Base-by-base conservation (phyloP, 2,329 filamentous ascomycete genomes). In the Aspergillus sp. region DNA sequence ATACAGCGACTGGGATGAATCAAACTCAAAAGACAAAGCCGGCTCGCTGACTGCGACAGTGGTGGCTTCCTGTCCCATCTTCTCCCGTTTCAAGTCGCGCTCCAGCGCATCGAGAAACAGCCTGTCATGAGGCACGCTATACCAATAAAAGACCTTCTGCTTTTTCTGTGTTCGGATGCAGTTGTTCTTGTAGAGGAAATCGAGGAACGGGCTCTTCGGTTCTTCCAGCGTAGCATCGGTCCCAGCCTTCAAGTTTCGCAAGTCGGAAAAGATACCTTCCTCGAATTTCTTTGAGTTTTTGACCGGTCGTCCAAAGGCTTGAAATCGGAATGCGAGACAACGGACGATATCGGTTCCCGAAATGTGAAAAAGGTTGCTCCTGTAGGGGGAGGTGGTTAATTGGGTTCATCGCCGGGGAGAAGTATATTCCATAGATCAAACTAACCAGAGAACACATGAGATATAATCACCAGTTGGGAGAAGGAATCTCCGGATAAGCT, bases 251-350 rank as follows among this genome's bases (percentile, higher is more conserved):
- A 99, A 85, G 76, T 99, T 99, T 77, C 95, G 90, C 74, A 99
- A 82, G 75, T 99, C 95, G 44, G 95, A 99, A 79, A 99, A 99
- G 78, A 99, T 98, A 67, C 95, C 95, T 78, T 99, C 95, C 78
- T 99, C 95, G 73, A 99, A 99, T 79, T 99, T 99, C 82, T 99
- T 99, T 41, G 93, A 96, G 82, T 99, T 99, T 84, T 97, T 98
- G 61, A 99, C 95, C 1, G 95, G 95, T 57, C 95, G 91, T 68
- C 95, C 95, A 73, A 99, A 99, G 52, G 95, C 95, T 80, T 98
- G 95, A 80, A 99, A 99, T 73, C 95, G 86, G 81, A 99, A 99
- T 7, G 95, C 96, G 46, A 99, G 85, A 73, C 95, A 99, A 85
- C 95, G 88, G 61, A 99, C 95, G 71, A 99, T 99, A 77, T 99